phyloP scores from a whole-genome alignment of 345 rosid species.

The Aquilaria sinensis region DNA sequence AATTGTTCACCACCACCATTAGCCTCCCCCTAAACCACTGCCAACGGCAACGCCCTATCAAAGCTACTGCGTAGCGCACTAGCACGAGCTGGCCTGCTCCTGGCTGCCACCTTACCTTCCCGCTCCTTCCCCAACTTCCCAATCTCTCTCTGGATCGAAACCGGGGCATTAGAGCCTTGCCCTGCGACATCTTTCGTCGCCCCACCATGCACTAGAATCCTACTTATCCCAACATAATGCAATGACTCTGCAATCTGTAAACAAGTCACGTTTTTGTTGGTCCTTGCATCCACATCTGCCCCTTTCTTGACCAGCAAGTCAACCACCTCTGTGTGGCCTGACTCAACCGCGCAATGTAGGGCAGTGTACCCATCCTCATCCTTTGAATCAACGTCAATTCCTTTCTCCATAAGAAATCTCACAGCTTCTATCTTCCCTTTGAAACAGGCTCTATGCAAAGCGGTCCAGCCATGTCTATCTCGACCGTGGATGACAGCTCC shows the following conservation, averaged over 20 bases:
- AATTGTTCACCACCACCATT: background rate
- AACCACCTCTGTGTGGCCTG: constrained; percentile 44
- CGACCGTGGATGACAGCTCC: constrained; percentile 47
- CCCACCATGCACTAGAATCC: constrained; percentile 42
- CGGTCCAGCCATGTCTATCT: constrained; percentile 67
- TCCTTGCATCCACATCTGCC: constrained; percentile 45
- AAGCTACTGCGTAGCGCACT: constrained; percentile 33
- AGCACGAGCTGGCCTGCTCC: constrained; percentile 22
- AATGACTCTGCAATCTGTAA: constrained; percentile 52
- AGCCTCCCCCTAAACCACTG: constrained; percentile 26
- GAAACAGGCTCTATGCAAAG: constrained; percentile 54
- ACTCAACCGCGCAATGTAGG: constrained; percentile 53
- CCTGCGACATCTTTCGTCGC: constrained; percentile 27
- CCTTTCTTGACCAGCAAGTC: constrained; percentile 55
- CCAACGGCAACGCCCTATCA: constrained; percentile 25
- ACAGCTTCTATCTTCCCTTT: constrained; percentile 42
- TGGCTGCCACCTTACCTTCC: constrained; percentile 16
- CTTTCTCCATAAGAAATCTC: constrained; percentile 36
- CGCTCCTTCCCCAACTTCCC: constrained; percentile 13
- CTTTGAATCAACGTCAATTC: constrained; percentile 41
- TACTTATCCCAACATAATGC: constrained; percentile 44
- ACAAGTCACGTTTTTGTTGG: constrained; percentile 37
- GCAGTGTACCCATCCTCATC: constrained; percentile 71
- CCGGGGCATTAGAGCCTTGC: background rate
- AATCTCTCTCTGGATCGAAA: constrained; percentile 7